These are phyloP conservation scores for Tetrahymena malaccensis DNA, from an alignment of 73 alveolate genomes.

Conservation along the genomic window DNA sequence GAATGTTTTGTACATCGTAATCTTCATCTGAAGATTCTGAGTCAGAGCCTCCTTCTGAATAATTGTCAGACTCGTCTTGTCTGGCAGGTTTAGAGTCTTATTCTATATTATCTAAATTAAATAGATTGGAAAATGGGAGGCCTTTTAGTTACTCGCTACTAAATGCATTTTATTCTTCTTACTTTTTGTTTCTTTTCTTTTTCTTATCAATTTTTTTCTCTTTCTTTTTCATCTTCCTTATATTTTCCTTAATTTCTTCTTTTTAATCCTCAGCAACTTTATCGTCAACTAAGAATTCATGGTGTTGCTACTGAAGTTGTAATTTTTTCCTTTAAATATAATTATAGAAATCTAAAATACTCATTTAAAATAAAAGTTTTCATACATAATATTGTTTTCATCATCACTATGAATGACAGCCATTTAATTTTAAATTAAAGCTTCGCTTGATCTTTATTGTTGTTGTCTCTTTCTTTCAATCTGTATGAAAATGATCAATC, in stretches of 20 bases:
- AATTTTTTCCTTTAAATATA: background rate
- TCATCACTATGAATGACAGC: background rate
- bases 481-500: background rate
- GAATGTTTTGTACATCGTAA: background rate
- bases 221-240: background rate
- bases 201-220: slow-evolving; percentile 1
- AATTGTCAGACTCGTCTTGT: background rate
- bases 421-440: background rate
- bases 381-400: background rate
- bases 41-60: slow-evolving; percentile 24
- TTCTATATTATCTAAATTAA: slow-evolving; percentile 2
- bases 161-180: background rate
- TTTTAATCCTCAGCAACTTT: background rate
- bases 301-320: background rate
- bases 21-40: slow-evolving; percentile 21
- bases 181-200: background rate
- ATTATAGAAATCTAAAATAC: background rate
- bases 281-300: background rate
- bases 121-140: background rate
- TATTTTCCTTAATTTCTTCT: background rate
- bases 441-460: background rate
- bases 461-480: background rate
- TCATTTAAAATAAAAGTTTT: background rate
- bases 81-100: slow-evolving; percentile 9
- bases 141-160: background rate